phyloP scores from a whole-genome alignment of 176 grass and related monocot species.

The Otatea glauca region DNA sequence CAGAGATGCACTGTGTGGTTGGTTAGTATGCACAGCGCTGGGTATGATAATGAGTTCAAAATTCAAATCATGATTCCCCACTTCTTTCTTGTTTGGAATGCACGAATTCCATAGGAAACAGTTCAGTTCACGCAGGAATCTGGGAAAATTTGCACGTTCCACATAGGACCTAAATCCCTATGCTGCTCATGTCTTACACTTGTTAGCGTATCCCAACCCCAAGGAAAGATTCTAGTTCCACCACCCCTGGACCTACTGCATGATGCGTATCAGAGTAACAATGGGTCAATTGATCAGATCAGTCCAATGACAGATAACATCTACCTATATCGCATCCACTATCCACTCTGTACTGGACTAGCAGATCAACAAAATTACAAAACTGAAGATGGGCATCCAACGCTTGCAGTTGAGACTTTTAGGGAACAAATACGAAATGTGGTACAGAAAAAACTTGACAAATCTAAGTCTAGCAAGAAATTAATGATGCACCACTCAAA shows the following conservation, averaged over 20 bases:
- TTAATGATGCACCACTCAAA: constrained; percentile 26
- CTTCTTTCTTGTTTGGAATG: neutral
- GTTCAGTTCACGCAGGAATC: neutral
- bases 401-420: neutral
- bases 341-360: neutral
- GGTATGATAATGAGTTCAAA: neutral
- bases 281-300: neutral
- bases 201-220: neutral
- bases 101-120: neutral
- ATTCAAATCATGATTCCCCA: neutral
- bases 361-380: constrained; percentile 4
- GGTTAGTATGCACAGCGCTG: neutral
- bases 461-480: neutral
- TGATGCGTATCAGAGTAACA: neutral
- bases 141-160: neutral
- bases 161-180: neutral
- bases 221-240: constrained; percentile 18
- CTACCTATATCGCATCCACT: neutral
- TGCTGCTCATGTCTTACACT: neutral
- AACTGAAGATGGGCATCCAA: neutral
- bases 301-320: neutral
- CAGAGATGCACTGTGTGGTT: neutral
- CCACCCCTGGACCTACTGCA: neutral
- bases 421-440: constrained; percentile 11
- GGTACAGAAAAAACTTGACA: neutral